Conservation (phyloP, 805 yeast species). For the Saturnispora kantuleensis region DNA sequence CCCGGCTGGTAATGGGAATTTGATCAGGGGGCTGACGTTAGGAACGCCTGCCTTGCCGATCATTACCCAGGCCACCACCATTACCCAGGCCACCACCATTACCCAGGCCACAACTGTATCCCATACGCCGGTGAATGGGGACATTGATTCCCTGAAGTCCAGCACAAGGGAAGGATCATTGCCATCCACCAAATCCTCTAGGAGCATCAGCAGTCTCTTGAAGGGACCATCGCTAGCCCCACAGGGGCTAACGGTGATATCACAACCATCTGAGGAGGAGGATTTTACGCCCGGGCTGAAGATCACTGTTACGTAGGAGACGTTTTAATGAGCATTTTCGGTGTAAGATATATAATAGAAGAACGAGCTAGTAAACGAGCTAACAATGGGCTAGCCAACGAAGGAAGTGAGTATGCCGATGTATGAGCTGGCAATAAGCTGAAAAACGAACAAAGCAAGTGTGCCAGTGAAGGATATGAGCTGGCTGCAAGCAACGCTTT, state of each 20-base stretch:
- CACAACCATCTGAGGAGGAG: background rate
- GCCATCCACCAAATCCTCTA: constrained; percentile 2
- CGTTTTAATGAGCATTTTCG: background rate
- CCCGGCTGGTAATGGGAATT: constrained; percentile 15
- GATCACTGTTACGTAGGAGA: constrained; percentile 9
- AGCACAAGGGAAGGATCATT: constrained; percentile 2
- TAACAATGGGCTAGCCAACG: no score
- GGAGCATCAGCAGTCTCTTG: background rate
- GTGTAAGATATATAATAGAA: background rate
- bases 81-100: constrained; percentile 24
- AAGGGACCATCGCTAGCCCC: background rate
- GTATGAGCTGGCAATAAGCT: no score
- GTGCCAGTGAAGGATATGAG: no score
- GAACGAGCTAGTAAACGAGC: no score
- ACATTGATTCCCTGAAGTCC: background rate
- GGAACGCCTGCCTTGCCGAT: constrained; percentile 29
- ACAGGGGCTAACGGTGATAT: no score
- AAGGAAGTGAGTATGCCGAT: no score
- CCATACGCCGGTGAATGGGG: background rate
- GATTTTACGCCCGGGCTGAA: constrained; percentile 9
- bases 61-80: constrained; percentile 29
- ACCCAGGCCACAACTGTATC: constrained; percentile 19
- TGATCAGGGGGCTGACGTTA: constrained; percentile 21
- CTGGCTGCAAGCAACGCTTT: no score
- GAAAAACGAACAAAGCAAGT: no score